phyloP scores from a whole-genome alignment of 139 green algal genomes.

The Micromonas commoda region DNA sequence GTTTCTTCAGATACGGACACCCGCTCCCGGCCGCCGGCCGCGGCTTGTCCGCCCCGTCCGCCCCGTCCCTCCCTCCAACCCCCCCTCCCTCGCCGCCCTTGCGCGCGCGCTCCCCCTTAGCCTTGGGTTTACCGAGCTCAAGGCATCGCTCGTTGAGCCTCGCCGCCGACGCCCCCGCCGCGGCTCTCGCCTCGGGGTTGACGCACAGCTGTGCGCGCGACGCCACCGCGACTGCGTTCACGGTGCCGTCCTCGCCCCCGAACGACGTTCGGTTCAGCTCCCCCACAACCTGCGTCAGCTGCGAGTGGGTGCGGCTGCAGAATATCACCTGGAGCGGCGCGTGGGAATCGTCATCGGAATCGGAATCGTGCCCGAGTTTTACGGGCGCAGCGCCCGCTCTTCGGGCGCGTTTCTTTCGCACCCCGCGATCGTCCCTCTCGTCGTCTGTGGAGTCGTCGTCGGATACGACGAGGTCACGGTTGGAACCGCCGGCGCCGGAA shows the following conservation, averaged over 20 bases:
- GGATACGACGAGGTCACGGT: not conserved
- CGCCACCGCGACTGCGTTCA: constrained; percentile 31
- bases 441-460: constrained; percentile 14
- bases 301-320: constrained; percentile 88
- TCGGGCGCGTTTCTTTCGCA: not conserved
- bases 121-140: not conserved
- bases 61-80: not conserved
- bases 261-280: constrained; percentile 39
- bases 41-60: constrained; percentile 16
- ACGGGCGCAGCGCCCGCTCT: not conserved
- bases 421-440: constrained; percentile 19
- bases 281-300: constrained; percentile 81
- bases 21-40: constrained; percentile 25
- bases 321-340: constrained; percentile 73
- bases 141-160: constrained; percentile 19
- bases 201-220: constrained; percentile 71
- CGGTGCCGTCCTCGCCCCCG: constrained; percentile 7
- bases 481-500: not conserved
- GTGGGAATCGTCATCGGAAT: constrained; percentile 5
- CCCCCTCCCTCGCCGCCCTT: too few species aligned
- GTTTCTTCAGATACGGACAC: constrained; percentile 37
- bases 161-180: constrained; percentile 34
- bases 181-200: constrained; percentile 62
- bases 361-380: constrained; percentile 8
- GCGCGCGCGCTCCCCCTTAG: too few species aligned